Base-by-base conservation (phyloP, 2,329 filamentous ascomycete genomes). In the Beauveria sp. region DNA sequence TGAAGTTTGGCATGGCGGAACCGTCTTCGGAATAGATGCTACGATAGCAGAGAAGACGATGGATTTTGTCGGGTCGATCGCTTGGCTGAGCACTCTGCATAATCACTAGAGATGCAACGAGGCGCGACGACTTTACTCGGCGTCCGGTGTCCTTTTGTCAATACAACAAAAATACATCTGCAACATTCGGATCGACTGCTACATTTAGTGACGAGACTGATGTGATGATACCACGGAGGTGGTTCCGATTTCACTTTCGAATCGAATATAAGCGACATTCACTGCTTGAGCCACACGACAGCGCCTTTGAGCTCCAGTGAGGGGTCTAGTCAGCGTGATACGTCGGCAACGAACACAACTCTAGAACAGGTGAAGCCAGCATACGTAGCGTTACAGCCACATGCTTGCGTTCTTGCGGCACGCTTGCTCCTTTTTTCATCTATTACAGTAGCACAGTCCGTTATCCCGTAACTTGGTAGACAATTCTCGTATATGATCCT, bases 121-220 rank as follows among this genome's bases (percentile, higher is more conserved):
- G 72, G 72, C 73, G 66, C 71, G 68, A 69, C 68, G 71, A 66
- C 72, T 68, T 70, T 66, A 70, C 68, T 70, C 67, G 73, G 74
- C 74, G 74, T 75, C 72, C 68, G 73, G 74, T 75, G 73, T 75
- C 72, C 68, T 74, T 73, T 61, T 69, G 69, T 75, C 71, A 75
- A 75, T 75, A 72, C 65, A 74, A 73, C 66, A 71, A 65, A 69
- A 66, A 71, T 70, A 70, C 69, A 67, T 71, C 69, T 67, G 67
- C 70, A 63, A 64, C 34, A 43, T 30, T n/a, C 8, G 22, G 37
- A 9, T 18, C 22, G 9, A 20, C 12, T 34, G 12, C 7, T 43
- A 18, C 20, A 47, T 16, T 6, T 44, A 37, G 24, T 43, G 24
- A 57, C 8, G 20, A 37, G 30, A 48, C 26, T 28, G 8, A 48